Base-by-base conservation (phyloP, 208 protist species). In the Crithidia fasciculata region DNA sequence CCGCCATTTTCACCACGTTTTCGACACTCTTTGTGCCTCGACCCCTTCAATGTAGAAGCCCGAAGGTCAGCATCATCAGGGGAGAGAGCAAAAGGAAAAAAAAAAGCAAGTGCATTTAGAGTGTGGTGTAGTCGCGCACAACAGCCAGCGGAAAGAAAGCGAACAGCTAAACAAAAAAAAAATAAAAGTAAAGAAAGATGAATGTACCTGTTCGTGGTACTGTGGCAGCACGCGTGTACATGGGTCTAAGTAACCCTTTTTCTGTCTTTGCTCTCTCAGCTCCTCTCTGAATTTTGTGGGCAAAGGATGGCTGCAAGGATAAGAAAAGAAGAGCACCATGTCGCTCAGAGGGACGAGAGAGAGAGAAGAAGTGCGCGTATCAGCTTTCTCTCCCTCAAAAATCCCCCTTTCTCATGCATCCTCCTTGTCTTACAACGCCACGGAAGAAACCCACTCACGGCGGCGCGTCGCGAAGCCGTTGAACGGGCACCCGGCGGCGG, bases 381-480 rank as follows among this genome's bases (percentile, higher is more conserved):
- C 44, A 16, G 5, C 57, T 40, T 28, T 63, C 45, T 15, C 54
- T 10, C 67, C 5, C 55, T 0, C 12, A 15, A 49, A 8, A 15
- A 8, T 49, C 63, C 15, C n/a, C n/a, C 19, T 0, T 50, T 60
- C 60, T 40, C 56, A 9, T 54, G 57, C 15, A 37, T 63, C 16
- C 28, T 41, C 9, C 53, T 61, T 39, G 0, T 39, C 6, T 28
- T 74, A 83, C 36, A 89, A 50, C 10, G 62, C 56, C 2, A 86
- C 58, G 13, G 86, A 90, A 63, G 72, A 79, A 16, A 89, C 75
- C 52, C 71, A 89, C 69, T 87, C 84, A 16, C 57, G 50, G 47
- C 82, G 83, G 28, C 64, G 78, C 37, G 86, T 93, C 40, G 67
- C 41, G 72, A 96, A 94, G 45, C 92, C 93, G 74, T 97, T 97